Conservation (phyloP, 2,329 filamentous ascomycete genomes). For the Pseudofabraea citricarpa region DNA sequence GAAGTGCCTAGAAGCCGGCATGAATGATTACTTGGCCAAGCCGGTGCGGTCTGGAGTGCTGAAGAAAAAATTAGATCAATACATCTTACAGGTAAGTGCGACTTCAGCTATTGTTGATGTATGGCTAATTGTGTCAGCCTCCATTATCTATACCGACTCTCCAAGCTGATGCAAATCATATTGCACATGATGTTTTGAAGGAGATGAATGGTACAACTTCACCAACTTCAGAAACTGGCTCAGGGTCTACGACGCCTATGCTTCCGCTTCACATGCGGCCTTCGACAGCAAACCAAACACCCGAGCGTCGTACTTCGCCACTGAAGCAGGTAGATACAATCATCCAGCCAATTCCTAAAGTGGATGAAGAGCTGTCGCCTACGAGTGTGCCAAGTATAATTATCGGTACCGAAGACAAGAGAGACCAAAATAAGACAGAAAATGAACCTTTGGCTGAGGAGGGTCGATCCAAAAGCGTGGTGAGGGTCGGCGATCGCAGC, state of each 20-base stretch:
- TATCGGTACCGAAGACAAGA: too few relatives aligned
- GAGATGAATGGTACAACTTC: background rate
- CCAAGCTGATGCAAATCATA: slow-evolving; percentile 1
- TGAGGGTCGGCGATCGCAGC: background rate
- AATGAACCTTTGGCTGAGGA: background rate
- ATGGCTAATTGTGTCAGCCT: background rate
- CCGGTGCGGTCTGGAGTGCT: slow-evolving; percentile 86
- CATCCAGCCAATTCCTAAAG: too few relatives aligned
- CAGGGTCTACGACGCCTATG: background rate
- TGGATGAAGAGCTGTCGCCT: too few relatives aligned
- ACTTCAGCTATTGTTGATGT: too few relatives aligned
- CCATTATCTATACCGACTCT: background rate
- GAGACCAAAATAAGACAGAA: too few relatives aligned
- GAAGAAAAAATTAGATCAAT: slow-evolving; percentile 74
- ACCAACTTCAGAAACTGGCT: background rate
- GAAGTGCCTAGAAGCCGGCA: slow-evolving; percentile 90
- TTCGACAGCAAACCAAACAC: background rate
- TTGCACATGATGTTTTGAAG: background rate
- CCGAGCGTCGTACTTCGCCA: background rate
- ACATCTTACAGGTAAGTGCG: slow-evolving; percentile 41
- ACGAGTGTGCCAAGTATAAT: too few relatives aligned
- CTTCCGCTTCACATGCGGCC: background rate
- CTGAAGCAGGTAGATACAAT: too few relatives aligned
- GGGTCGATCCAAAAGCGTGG: background rate
- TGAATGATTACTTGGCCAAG: slow-evolving; percentile 97